Conservation (phyloP, 129 eudicot genomes). For the Flaveria sonorensis region DNA sequence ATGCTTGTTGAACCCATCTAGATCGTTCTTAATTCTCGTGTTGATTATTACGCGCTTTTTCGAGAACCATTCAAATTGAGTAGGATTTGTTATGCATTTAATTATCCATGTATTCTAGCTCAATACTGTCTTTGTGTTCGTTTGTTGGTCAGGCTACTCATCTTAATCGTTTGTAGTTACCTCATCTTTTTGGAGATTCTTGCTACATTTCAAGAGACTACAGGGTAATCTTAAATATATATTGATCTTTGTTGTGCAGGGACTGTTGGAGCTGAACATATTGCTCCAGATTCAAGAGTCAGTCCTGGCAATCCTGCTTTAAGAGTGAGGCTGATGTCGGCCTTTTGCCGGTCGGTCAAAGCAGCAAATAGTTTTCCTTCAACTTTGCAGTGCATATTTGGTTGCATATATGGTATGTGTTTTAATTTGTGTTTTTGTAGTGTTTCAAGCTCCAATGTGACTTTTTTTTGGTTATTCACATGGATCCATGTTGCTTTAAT, state of each 20-base stretch:
- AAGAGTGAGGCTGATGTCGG: constrained; percentile 75
- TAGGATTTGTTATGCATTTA: constrained; percentile 22
- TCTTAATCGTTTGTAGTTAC: constrained; percentile 18
- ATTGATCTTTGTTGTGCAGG: constrained; percentile 50
- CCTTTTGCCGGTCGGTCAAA: constrained; percentile 80
- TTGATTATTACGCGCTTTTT: constrained; percentile 11
- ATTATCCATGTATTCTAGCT: constrained; percentile 8
- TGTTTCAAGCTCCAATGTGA: constrained; percentile 18
- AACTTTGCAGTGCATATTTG: constrained; percentile 94
- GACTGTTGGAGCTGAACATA: constrained; percentile 63
- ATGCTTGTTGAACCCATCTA: neutral
- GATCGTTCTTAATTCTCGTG: constrained; percentile 8
- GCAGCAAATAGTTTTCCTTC: constrained; percentile 96
- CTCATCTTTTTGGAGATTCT: neutral
- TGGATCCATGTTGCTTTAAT: neutral
- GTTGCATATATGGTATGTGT: constrained; percentile 84
- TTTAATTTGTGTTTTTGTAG: neutral
- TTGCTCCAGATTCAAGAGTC: constrained; percentile 70
- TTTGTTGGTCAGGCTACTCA: constrained; percentile 4
- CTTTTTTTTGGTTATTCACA: constrained; percentile 2
- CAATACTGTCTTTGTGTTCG: constrained; percentile 7
- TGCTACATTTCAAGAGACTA: constrained; percentile 14
- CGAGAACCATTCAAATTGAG: constrained; percentile 5
- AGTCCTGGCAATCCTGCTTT: constrained; percentile 71
- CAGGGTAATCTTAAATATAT: constrained; percentile 17